A percentile compares a stretch with the other conserved stretches of the same genome.
phyloP scores from a whole-genome alignment of 805 yeast species.

The Lachancea quebecensis region DNA sequence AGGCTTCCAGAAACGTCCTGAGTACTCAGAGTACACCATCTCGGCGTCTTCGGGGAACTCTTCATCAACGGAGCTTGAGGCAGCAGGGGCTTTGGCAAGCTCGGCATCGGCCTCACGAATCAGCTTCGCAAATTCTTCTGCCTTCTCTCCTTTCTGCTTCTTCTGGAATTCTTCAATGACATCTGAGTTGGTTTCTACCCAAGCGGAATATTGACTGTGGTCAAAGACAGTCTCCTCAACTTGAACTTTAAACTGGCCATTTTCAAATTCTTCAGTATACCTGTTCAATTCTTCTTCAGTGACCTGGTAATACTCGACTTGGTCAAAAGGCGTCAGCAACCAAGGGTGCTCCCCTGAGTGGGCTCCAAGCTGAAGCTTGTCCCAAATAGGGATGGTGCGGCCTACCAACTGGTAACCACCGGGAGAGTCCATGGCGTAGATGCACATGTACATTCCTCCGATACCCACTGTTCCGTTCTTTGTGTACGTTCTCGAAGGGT shows the following conservation, averaged over 20 bases:
- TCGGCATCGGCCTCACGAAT: constrained; percentile 79
- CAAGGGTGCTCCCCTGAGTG: constrained; percentile 69
- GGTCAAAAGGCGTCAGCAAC: constrained; percentile 89
- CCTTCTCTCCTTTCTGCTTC: constrained; percentile 69
- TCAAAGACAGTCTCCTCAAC: constrained; percentile 75
- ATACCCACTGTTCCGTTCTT: constrained; percentile 97
- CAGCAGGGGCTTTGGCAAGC: constrained; percentile 47
- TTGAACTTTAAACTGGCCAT: constrained; percentile 74
- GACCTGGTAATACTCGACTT: constrained; percentile 90
- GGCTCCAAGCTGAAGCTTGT: constrained; percentile 71
- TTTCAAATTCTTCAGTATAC: constrained; percentile 63
- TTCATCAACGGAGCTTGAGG: constrained; percentile 40
- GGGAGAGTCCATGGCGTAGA: constrained; percentile 89
- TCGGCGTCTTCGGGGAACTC: constrained; percentile 72
- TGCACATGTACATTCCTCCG: constrained; percentile 99
- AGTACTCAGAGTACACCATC: constrained; percentile 84
- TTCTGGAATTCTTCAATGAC: constrained; percentile 65
- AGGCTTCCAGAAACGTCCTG: constrained; percentile 97
- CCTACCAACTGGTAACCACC: constrained; percentile 98
- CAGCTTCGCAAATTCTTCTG: constrained; percentile 77
- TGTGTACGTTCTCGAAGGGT: constrained; percentile 92
- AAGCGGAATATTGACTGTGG: constrained; percentile 66
- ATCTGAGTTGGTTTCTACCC: constrained; percentile 67
- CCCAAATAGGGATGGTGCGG: constrained; percentile 97
- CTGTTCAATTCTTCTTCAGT: constrained; percentile 73